Evolutionary conservation across 441 rosid species (phyloP).

Genomic region (Arabidopsis hybrid): DNA sequence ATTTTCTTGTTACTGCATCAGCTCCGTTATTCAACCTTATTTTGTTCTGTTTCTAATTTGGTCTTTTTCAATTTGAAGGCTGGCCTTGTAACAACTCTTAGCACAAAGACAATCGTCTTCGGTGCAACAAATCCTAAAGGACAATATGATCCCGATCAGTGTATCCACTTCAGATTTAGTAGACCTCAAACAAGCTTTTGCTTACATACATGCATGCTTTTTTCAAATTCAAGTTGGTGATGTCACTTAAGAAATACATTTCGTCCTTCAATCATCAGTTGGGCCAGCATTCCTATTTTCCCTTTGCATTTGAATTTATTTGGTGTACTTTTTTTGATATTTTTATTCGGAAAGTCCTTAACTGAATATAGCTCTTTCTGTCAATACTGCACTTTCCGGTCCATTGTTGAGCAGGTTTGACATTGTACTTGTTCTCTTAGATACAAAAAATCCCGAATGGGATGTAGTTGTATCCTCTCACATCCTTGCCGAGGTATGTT

Average conservation of each 20-base stretch:
- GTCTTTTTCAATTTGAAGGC: constrained; percentile 61
- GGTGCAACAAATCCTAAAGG: constrained; percentile 99
- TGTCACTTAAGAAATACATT: not conserved
- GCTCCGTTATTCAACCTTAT: not conserved
- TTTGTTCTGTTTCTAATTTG: not conserved
- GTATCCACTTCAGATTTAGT: constrained; percentile 59
- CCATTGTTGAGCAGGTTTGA: constrained; percentile 98
- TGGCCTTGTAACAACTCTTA: constrained; percentile 93
- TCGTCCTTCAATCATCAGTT: constrained; percentile 14
- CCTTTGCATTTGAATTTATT: not conserved
- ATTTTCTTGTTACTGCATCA: constrained; percentile 10
- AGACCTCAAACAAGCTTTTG: constrained; percentile 6
- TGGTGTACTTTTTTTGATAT: not conserved
- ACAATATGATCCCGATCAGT: constrained; percentile 92
- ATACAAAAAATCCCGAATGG: constrained; percentile 99
- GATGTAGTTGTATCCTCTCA: constrained; percentile 98
- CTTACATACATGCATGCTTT: constrained; percentile 19
- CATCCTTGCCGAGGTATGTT: constrained; percentile 85
- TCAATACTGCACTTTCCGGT: constrained; percentile 94
- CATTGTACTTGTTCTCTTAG: constrained; percentile 91
- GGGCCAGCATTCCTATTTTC: not conserved
- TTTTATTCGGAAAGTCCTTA: constrained; percentile 51
- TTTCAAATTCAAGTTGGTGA: constrained; percentile 1
- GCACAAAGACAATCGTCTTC: constrained; percentile 86
- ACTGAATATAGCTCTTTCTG: constrained; percentile 82